phyloP scores from a whole-genome alignment of 176 grass and related monocot genomes.

The Oryza longistaminata region DNA sequence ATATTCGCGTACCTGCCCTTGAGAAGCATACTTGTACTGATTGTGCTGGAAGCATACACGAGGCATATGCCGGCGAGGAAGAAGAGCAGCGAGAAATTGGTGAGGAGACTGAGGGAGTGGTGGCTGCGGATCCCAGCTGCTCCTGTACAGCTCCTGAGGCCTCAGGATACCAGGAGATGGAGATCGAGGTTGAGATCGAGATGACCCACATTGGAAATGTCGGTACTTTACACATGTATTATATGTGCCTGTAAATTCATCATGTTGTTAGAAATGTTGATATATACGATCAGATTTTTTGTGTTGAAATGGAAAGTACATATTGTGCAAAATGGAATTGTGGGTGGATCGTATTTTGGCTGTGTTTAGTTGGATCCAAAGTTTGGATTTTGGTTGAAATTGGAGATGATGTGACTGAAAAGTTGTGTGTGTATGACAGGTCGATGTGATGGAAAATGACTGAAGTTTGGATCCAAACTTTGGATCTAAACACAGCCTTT shows the following conservation, averaged over 20 bases:
- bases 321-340: not conserved
- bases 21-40: constrained; percentile 47
- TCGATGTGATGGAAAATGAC: too few species aligned
- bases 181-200: constrained; percentile 42
- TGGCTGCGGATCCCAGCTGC: constrained; percentile 85
- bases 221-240: not conserved
- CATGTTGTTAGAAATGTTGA: not conserved
- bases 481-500: too few species aligned
- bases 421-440: too few species aligned
- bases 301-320: not conserved
- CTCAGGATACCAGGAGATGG: constrained; percentile 48
- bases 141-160: constrained; percentile 63
- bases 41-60: constrained; percentile 79
- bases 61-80: constrained; percentile 85
- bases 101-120: constrained; percentile 82
- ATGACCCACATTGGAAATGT: not conserved
- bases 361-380: too few species aligned
- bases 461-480: too few species aligned
- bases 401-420: too few species aligned
- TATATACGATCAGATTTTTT: not conserved
- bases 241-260: constrained; percentile 11
- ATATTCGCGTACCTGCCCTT: constrained; percentile 52
- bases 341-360: not conserved
- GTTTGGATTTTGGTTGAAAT: too few species aligned
- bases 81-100: constrained; percentile 83